A percentile compares a stretch with the other conserved stretches of the same genome.
These are phyloP conservation scores for Avena sativa DNA, from an alignment of 176 grass and related monocot species.

Conservation along the genomic window DNA sequence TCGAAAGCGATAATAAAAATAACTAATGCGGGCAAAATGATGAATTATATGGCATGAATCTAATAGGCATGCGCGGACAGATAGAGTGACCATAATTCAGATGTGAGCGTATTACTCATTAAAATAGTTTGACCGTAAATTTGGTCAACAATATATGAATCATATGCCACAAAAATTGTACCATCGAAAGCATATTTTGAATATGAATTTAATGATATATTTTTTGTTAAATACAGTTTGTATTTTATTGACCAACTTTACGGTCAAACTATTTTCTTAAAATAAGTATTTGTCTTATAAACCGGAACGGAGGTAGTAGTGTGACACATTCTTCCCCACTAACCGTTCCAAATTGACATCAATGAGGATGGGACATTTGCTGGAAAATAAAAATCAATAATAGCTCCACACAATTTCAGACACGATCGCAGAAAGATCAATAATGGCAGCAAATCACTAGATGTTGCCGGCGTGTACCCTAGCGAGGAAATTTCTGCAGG, in stretches of 20 bases:
- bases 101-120: not conserved
- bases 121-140: too few relatives aligned
- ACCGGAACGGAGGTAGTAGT: too few relatives aligned
- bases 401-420: not conserved
- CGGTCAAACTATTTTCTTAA: too few relatives aligned
- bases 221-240: too few relatives aligned
- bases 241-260: too few relatives aligned
- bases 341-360: not conserved
- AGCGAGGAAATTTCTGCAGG: not conserved
- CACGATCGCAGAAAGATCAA: conserved; percentile 10
- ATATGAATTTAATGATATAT: too few relatives aligned
- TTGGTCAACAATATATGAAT: too few relatives aligned
- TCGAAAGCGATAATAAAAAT: not conserved
- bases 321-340: not conserved
- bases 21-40: too few relatives aligned
- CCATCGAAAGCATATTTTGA: too few relatives aligned
- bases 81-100: not conserved
- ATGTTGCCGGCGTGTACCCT: not conserved
- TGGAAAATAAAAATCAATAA: not conserved
- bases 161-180: too few relatives aligned
- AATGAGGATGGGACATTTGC: not conserved
- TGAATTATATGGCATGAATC: not conserved
- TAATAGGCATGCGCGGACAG: not conserved
- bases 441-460: conserved; percentile 9
- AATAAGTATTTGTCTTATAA: too few relatives aligned